Conservation (phyloP, 2,329 filamentous ascomycete species). For the Dothideomycetidae sp. region DNA sequence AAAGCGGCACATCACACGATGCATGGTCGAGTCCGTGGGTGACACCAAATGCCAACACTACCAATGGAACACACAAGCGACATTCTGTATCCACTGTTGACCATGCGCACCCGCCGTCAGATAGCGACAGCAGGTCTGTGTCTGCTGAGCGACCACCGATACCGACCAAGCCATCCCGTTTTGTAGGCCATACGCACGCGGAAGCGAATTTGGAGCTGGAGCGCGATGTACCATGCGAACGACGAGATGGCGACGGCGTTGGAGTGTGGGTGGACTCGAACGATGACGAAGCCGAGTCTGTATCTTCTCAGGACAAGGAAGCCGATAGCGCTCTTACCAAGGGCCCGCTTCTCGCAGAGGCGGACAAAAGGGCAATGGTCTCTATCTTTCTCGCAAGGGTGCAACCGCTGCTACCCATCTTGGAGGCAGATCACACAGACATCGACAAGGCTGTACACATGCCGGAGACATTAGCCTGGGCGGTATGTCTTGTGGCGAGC, state of each 20-base stretch:
- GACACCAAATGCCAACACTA: neutral
- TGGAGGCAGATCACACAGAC: conserved; percentile 27
- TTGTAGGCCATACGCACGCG: conserved; percentile 33
- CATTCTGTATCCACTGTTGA: neutral
- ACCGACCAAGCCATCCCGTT: conserved; percentile 26
- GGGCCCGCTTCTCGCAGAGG: conserved; percentile 22
- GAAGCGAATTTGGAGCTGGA: conserved; percentile 31
- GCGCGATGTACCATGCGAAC: conserved; percentile 12
- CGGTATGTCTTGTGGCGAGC: conserved; percentile 35
- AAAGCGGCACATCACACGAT: neutral
- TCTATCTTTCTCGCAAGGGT: conserved; percentile 33
- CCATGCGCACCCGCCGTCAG: conserved; percentile 1
- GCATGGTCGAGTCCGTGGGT: conserved; percentile 1
- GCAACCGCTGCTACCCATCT: conserved; percentile 33
- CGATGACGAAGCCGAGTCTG: conserved; percentile 17
- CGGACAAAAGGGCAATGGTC: conserved; percentile 26
- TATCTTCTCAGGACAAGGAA: conserved; percentile 11
- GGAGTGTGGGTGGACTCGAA: conserved; percentile 24
- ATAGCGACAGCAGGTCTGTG: too few species aligned
- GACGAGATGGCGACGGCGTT: conserved; percentile 18
- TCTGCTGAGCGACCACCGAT: conserved; percentile 14
- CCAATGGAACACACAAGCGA: neutral
- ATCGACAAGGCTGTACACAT: conserved; percentile 26
- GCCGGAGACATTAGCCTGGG: conserved; percentile 18
- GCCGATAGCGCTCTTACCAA: conserved; percentile 18